Evolutionary conservation across 1,284 basidiomycete species (phyloP).

Genomic region (Tremellales sp.): DNA sequence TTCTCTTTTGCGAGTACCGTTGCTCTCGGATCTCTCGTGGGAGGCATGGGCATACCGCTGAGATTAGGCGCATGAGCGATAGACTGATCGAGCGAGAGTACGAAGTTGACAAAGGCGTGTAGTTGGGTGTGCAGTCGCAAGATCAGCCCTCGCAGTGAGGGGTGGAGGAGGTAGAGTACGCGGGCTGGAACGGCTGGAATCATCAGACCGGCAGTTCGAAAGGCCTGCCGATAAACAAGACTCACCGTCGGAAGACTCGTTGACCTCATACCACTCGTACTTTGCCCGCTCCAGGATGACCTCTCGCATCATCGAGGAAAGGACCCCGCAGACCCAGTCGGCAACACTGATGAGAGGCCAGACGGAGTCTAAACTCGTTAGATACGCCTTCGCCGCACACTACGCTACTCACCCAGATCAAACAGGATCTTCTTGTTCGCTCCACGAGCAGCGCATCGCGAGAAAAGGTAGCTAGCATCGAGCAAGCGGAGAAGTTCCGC

Average conservation of each 20-base stretch:
- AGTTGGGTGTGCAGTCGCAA: conserved; percentile 26
- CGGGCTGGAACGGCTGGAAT: conserved; percentile 8
- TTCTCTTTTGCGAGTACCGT: conserved; percentile 29
- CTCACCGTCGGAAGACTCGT: conserved; percentile 3
- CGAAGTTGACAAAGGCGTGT: conserved; percentile 21
- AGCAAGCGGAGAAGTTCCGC: conserved; percentile 29
- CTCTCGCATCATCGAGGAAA: conserved; percentile 27
- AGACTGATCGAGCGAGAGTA: conserved; percentile 25
- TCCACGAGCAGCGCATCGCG: conserved; percentile 16
- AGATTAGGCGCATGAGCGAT: too few relatives aligned
- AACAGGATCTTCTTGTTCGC: conserved; percentile 20
- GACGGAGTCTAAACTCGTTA: conserved; percentile 21
- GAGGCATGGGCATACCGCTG: conserved; percentile 15
- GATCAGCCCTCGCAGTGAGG: conserved; percentile 19
- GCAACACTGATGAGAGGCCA: conserved; percentile 36
- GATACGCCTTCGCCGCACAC: background rate
- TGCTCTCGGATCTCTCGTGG: conserved; percentile 27
- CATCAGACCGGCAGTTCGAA: background rate
- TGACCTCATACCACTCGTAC: conserved; percentile 20
- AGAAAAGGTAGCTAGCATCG: conserved; percentile 31
- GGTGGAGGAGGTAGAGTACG: conserved; percentile 31
- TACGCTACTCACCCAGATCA: conserved; percentile 30
- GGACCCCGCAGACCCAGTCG: conserved; percentile 27
- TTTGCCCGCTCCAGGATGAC: conserved; percentile 19
- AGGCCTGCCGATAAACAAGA: background rate